Evolutionary conservation across 345 rosid genomes (phyloP).

Genomic region (Aquilaria yunnanensis): DNA sequence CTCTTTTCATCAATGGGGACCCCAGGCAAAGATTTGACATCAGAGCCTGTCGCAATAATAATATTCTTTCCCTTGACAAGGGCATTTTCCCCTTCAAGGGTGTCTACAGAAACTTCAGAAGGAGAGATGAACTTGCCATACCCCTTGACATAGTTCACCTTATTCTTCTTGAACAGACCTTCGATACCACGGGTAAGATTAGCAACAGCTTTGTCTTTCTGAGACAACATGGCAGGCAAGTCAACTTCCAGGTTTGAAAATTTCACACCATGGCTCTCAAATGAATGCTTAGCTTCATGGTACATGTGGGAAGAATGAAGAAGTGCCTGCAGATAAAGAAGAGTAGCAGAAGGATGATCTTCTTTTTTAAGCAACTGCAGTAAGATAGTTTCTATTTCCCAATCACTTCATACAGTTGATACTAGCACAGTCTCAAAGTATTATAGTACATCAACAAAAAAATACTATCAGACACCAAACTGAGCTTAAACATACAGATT

Average conservation of each 20-base stretch:
- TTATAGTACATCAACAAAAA: neutral
- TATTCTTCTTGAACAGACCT: conserved; percentile 97
- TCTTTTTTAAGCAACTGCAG: neutral
- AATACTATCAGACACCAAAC: neutral
- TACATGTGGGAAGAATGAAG: conserved; percentile 99
- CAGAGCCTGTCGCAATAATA: conserved; percentile 91
- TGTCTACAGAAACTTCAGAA: conserved; percentile 84
- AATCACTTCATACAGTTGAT: neutral
- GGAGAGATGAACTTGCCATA: conserved; percentile 89
- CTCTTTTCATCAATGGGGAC: conserved; percentile 89
- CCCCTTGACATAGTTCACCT: conserved; percentile 92
- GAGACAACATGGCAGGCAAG: conserved; percentile 93
- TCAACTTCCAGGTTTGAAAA: conserved; percentile 88
- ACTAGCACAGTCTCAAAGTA: neutral
- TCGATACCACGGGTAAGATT: conserved; percentile 86
- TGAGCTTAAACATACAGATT: no score
- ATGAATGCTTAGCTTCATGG: conserved; percentile 88
- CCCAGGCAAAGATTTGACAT: conserved; percentile 93
- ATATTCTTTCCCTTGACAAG: conserved; percentile 89
- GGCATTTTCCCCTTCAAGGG: conserved; percentile 65
- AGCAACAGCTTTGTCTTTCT: conserved; percentile 91
- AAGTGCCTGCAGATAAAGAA: conserved; percentile 53
- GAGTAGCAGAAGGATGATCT: no score
- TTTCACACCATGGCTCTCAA: conserved; percentile 83
- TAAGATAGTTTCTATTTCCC: neutral